These are phyloP conservation scores for Parathielavia hyrcaniae DNA, from an alignment of 495 filamentous ascomycete species.

Conservation along the genomic window DNA sequence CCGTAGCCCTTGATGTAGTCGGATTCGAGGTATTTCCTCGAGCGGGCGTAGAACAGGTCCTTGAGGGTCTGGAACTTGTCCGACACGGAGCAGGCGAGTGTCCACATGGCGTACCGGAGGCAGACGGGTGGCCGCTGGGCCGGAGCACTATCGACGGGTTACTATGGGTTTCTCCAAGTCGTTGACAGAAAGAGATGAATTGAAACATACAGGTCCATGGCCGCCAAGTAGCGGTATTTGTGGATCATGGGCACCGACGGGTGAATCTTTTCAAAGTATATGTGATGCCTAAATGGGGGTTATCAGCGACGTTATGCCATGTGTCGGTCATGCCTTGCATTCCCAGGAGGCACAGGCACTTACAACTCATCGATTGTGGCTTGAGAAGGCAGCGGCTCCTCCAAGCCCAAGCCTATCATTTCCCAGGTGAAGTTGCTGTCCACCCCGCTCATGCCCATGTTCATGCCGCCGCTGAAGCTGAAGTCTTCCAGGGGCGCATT, in stretches of 20 bases:
- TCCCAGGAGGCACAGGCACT: constrained; percentile 28
- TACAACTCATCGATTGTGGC: constrained; percentile 90
- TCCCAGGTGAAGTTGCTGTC: constrained; percentile 66
- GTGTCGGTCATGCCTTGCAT: neutral
- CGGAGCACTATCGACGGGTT: constrained; percentile 50
- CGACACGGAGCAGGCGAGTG: constrained; percentile 70
- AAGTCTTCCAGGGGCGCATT: constrained; percentile 45
- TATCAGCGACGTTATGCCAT: neutral
- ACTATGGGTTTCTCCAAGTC: constrained; percentile 1
- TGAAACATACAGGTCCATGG: constrained; percentile 61
- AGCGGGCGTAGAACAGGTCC: constrained; percentile 77
- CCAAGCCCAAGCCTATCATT: constrained; percentile 87
- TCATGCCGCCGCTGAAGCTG: constrained; percentile 45
- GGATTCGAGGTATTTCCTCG: constrained; percentile 81
- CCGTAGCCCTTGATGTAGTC: constrained; percentile 93
- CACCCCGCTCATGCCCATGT: constrained; percentile 40
- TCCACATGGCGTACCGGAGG: constrained; percentile 92
- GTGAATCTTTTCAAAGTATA: constrained; percentile 89
- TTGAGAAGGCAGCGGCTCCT: constrained; percentile 81
- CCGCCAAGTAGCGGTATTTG: constrained; percentile 73
- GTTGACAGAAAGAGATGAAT: neutral
- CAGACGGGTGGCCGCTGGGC: constrained; percentile 80
- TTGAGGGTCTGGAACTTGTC: constrained; percentile 73
- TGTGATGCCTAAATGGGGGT: constrained; percentile 54
- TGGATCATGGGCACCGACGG: constrained; percentile 83